phyloP scores from a whole-genome alignment of 257 asterid species.

The Cruciata laevipes region DNA sequence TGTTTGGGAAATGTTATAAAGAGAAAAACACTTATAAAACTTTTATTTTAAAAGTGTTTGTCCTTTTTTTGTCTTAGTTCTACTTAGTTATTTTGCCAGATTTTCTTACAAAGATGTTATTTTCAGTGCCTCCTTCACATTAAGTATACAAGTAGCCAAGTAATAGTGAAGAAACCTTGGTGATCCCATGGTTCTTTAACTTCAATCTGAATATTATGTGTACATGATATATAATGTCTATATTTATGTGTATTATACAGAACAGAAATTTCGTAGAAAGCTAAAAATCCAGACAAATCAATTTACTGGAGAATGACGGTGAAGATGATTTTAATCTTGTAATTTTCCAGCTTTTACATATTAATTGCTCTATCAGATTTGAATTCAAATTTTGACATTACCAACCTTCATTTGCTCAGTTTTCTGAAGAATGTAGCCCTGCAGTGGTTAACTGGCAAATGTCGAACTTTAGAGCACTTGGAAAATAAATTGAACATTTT shows the following conservation, averaged over 20 bases:
- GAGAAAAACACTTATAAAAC: no score
- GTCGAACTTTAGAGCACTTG: background rate
- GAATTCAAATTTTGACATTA: background rate
- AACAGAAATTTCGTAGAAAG: background rate
- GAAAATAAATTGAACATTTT: background rate
- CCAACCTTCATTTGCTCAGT: background rate
- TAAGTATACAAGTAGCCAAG: background rate
- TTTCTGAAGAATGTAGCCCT: background rate
- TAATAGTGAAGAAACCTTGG: background rate
- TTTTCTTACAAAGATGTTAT: background rate
- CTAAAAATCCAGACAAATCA: background rate
- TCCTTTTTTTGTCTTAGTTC: background rate
- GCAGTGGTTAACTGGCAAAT: no score
- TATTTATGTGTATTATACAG: background rate
- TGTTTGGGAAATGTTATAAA: background rate
- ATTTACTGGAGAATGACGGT: background rate
- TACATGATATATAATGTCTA: no score
- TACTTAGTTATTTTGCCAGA: background rate
- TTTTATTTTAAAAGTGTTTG: background rate
- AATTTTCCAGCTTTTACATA: background rate
- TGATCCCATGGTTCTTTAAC: background rate
- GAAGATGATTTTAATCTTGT: background rate
- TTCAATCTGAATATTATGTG: background rate
- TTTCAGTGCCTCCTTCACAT: background rate
- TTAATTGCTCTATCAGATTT: background rate